These are phyloP conservation scores for Zygosaccharomyces lentus DNA, from an alignment of 805 yeast genomes.

Conservation along the genomic window DNA sequence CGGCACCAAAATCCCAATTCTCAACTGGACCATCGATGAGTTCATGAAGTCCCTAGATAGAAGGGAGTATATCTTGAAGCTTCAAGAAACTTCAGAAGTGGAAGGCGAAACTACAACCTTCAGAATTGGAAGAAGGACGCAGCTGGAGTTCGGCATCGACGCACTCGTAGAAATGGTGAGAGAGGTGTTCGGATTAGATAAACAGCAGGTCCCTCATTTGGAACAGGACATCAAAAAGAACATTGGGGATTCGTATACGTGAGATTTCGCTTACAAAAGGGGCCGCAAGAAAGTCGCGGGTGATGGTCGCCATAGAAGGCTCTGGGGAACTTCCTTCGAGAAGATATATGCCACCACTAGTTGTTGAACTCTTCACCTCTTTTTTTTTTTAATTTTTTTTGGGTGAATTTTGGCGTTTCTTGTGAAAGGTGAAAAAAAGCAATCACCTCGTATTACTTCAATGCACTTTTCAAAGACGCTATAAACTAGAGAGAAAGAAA, in stretches of 20 bases:
- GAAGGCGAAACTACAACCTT: slow-evolving; percentile 22
- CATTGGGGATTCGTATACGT: slow-evolving; percentile 28
- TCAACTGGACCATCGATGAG: slow-evolving; percentile 23
- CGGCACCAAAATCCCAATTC: slow-evolving; percentile 26
- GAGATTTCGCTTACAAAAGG: background rate
- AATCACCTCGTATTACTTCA: background rate
- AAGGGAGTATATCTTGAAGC: slow-evolving; percentile 23
- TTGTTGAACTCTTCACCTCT: background rate
- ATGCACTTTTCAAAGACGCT: background rate
- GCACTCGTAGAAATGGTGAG: slow-evolving; percentile 21
- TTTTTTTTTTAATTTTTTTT: background rate
- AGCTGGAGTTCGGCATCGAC: slow-evolving; percentile 24
- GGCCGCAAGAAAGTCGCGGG: too few species aligned
- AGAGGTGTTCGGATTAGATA: slow-evolving; percentile 20
- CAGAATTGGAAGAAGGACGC: slow-evolving; percentile 30
- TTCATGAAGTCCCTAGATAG: slow-evolving; percentile 21
- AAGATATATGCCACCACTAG: background rate
- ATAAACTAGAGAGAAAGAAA: background rate
- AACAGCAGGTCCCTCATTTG: slow-evolving; percentile 16
- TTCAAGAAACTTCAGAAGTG: slow-evolving; percentile 25
- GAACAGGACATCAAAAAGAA: slow-evolving; percentile 21
- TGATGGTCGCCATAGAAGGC: background rate
- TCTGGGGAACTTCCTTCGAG: too few species aligned
- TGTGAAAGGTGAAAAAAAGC: background rate
- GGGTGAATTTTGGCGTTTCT: slow-evolving; percentile 5